These are phyloP conservation scores for Phytophthora europaea DNA, from an alignment of 352 stramenopile species.

Conservation along the genomic window DNA sequence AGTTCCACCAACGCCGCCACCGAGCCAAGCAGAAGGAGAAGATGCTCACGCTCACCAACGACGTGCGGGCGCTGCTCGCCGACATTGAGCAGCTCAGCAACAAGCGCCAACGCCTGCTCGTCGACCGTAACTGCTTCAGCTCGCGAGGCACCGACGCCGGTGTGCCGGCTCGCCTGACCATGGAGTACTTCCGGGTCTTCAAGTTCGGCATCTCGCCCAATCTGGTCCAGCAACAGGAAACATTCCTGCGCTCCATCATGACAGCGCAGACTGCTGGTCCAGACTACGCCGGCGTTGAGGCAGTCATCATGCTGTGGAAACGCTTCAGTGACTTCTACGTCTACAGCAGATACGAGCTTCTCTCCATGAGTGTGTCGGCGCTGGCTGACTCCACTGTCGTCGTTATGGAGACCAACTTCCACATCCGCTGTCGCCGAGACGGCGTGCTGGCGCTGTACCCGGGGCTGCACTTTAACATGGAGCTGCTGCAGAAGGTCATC, in stretches of 20 bases:
- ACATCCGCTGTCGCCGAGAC: constrained; percentile 49
- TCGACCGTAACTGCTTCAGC: constrained; percentile 46
- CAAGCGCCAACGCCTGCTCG: constrained; percentile 37
- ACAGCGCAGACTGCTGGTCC: constrained; percentile 49
- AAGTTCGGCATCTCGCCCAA: constrained; percentile 50
- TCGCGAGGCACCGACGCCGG: constrained; percentile 39
- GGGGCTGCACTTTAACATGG: constrained; percentile 45
- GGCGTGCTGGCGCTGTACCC: constrained; percentile 60
- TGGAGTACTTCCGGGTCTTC: constrained; percentile 70
- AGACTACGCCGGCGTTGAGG: constrained; percentile 61
- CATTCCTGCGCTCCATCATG: constrained; percentile 69
- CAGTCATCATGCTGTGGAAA: constrained; percentile 55
- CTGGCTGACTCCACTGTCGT: constrained; percentile 58
- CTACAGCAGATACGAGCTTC: constrained; percentile 44
- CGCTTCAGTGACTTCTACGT: constrained; percentile 57
- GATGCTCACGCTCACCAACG: constrained; percentile 46
- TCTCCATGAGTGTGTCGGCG: constrained; percentile 44
- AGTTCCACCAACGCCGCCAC: constrained; percentile 74
- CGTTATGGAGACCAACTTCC: constrained; percentile 49
- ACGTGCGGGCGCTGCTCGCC: constrained; percentile 49
- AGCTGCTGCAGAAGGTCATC: constrained; percentile 63
- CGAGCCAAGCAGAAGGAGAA: constrained; percentile 74
- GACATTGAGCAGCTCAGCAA: constrained; percentile 53
- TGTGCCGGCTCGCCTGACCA: constrained; percentile 42
- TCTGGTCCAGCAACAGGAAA: constrained; percentile 44